A percentile compares a stretch with the other conserved stretches of the same genome.
phyloP scores from a whole-genome alignment of 768 basidiomycete species.

The Russula foetens region DNA sequence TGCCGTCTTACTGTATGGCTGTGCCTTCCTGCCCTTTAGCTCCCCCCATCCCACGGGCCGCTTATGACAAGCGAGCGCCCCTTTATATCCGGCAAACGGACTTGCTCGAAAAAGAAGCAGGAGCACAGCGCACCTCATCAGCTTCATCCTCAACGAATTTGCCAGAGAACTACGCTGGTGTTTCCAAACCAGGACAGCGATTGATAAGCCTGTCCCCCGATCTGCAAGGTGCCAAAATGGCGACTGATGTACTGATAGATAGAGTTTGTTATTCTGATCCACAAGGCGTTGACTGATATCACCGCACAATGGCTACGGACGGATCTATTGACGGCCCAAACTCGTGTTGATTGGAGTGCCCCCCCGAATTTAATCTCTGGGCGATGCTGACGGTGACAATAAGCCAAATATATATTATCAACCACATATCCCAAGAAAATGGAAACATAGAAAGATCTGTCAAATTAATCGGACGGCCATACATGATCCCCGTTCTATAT shows the following conservation, averaged over 20 bases:
- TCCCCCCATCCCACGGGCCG: too few species aligned
- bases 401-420: not conserved
- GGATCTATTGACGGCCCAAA: not conserved
- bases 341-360: not conserved
- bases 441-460: not conserved
- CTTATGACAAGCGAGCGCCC: too few species aligned
- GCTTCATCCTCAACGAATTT: too few species aligned
- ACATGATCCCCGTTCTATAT: not conserved
- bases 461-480: not conserved
- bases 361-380: not conserved
- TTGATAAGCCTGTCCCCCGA: not conserved
- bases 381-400: not conserved
- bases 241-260: not conserved
- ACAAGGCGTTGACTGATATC: not conserved
- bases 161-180: too few species aligned
- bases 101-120: too few species aligned
- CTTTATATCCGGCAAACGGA: too few species aligned
- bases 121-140: too few species aligned
- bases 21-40: too few species aligned
- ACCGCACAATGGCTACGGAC: too few species aligned
- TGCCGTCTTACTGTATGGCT: too few species aligned
- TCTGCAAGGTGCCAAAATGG: not conserved
- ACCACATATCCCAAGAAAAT: not conserved
- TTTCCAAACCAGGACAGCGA: not conserved
- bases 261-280: not conserved